A percentile compares a stretch with the other conserved stretches of the same genome.
These are phyloP conservation scores for Chrysopogon serrulatus DNA, from an alignment of 176 grass and related monocot genomes.

Conservation along the genomic window DNA sequence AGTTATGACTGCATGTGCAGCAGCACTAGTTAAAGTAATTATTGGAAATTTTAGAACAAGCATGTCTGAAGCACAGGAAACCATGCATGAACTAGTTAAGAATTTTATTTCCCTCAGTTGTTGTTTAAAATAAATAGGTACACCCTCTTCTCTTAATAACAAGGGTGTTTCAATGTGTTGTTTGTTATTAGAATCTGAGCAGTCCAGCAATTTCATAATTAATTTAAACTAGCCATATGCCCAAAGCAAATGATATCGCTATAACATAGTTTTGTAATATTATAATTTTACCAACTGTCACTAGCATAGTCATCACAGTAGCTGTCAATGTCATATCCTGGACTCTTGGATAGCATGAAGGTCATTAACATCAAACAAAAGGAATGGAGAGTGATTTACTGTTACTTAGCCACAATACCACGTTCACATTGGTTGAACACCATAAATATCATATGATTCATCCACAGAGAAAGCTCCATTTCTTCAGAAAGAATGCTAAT, in stretches of 20 bases:
- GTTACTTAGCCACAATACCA: not conserved
- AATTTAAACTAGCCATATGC: not conserved
- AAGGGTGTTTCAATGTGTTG: not conserved
- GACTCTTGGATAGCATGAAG: not conserved
- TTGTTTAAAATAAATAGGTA: not conserved
- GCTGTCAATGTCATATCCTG: not conserved
- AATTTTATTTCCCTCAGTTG: not conserved
- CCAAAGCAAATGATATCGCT: not conserved
- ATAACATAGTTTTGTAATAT: not conserved
- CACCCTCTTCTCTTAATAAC: not conserved
- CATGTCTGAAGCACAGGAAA: slow-evolving; percentile 7
- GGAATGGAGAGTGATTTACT: not conserved
- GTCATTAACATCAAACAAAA: not conserved
- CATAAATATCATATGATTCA: not conserved
- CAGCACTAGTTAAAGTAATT: not conserved
- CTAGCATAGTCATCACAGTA: not conserved
- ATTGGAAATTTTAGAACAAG: slow-evolving; percentile 11
- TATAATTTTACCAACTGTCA: not conserved
- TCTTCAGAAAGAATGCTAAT: slow-evolving; percentile 2
- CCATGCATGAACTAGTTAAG: slow-evolving; percentile 1
- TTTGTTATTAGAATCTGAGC: not conserved
- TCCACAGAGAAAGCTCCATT: slow-evolving; percentile 6
- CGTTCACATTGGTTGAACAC: not conserved
- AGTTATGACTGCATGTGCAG: slow-evolving; percentile 9
- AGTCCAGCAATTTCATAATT: not conserved